These are phyloP conservation scores for Dactylellina parvicollis DNA, from an alignment of 2,329 filamentous ascomycete genomes.

Conservation along the genomic window DNA sequence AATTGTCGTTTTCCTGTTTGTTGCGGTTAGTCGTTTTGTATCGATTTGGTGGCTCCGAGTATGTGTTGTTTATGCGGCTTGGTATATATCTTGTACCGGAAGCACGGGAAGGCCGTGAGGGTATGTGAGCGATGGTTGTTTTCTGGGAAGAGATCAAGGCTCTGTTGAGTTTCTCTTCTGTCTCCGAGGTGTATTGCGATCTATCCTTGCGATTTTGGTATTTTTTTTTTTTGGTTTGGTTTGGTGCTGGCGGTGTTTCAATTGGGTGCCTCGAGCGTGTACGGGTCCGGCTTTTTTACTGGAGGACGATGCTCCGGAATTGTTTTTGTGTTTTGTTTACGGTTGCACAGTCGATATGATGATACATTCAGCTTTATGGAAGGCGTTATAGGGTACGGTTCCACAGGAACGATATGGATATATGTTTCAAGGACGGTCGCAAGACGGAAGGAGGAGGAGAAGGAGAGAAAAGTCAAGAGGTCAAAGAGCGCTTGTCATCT, in stretches of 20 bases:
- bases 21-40: constrained; percentile 36
- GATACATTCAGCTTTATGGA: constrained; percentile 9
- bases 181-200: background rate
- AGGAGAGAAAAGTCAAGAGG: constrained; percentile 29
- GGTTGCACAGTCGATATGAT: constrained; percentile 27
- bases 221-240: constrained; percentile 9
- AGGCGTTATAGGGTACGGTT: constrained; percentile 11
- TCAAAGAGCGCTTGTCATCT: constrained; percentile 53
- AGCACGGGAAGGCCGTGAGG: constrained; percentile 31
- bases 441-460: constrained; percentile 14
- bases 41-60: background rate
- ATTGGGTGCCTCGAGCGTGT: background rate
- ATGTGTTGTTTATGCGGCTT: constrained; percentile 48
- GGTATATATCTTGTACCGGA: constrained; percentile 7
- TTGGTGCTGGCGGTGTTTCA: background rate
- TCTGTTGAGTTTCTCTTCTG: constrained; percentile 20
- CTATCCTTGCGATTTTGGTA: background rate
- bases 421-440: background rate
- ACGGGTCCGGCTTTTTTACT: background rate
- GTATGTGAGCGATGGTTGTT: background rate
- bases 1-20: constrained; percentile 16
- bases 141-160: constrained; percentile 14
- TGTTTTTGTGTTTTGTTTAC: constrained; percentile 26
- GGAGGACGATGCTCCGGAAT: background rate
- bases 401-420: constrained; percentile 27